phyloP scores from a whole-genome alignment of 1,139 yeast genomes.

The Lodderomyces pseudojiufengensis region DNA sequence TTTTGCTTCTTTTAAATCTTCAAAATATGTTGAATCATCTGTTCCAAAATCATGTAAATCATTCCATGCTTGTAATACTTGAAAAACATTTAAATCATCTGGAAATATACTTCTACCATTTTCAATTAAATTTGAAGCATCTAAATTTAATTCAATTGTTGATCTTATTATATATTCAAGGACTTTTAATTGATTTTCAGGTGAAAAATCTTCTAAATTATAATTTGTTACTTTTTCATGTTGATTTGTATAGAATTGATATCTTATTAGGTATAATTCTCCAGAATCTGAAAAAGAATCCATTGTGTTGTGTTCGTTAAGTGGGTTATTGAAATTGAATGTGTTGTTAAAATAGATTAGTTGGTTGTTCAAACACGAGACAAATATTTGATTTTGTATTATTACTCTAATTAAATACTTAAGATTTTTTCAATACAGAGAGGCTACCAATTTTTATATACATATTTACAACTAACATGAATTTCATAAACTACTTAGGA shows the following conservation, averaged over 20 bases:
- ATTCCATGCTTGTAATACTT: constrained; percentile 40
- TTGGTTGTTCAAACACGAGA: too few species aligned
- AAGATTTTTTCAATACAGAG: too few species aligned
- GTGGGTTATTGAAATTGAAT: too few species aligned
- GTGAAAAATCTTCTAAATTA: constrained; percentile 32
- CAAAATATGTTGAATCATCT: constrained; percentile 36
- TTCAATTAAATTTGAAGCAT: constrained; percentile 41
- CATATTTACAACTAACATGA: too few species aligned
- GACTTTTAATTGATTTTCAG: constrained; percentile 36
- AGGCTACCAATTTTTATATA: too few species aligned
- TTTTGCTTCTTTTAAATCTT: constrained; percentile 30
- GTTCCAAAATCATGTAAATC: constrained; percentile 43
- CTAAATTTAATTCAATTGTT: constrained; percentile 35
- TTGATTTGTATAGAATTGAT: constrained; percentile 48
- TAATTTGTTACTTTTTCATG: constrained; percentile 35
- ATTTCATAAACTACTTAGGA: too few species aligned
- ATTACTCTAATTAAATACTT: too few species aligned
- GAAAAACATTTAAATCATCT: constrained; percentile 36
- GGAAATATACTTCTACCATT: constrained; percentile 34
- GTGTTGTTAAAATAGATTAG: too few species aligned
- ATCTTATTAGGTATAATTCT: constrained; percentile 41
- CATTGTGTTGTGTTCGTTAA: constrained; percentile 26
- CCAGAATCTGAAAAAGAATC: constrained; percentile 40
- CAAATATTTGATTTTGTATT: too few species aligned
- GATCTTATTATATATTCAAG: constrained; percentile 44